These are phyloP conservation scores for Phytophthora sp. DNA, from an alignment of 352 stramenopile genomes.

Conservation along the genomic window DNA sequence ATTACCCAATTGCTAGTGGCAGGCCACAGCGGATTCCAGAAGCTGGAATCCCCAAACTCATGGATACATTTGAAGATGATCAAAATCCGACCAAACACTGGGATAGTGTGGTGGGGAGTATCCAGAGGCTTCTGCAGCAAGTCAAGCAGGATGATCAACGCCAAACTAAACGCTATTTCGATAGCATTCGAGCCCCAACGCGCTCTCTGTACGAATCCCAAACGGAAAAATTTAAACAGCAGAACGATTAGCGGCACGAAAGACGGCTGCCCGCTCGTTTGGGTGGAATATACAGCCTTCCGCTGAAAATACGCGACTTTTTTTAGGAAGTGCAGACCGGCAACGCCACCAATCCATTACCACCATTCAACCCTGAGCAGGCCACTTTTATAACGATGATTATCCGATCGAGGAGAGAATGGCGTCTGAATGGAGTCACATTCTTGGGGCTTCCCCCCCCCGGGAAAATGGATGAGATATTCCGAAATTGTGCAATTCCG, in stretches of 20 bases:
- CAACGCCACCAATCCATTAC: not conserved
- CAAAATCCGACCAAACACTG: not conserved
- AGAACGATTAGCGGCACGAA: not conserved
- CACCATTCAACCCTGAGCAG: not conserved
- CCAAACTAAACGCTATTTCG: not conserved
- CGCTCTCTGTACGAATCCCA: too few species aligned
- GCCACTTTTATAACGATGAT: not conserved
- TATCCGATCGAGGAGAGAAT: not conserved
- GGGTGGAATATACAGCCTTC: not conserved
- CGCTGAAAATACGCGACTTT: not conserved
- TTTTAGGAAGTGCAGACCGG: not conserved
- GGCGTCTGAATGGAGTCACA: not conserved
- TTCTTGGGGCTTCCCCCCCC: not conserved
- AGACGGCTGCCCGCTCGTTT: not conserved
- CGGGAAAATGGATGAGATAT: too few species aligned
- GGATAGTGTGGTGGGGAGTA: not conserved
- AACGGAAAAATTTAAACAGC: not conserved
- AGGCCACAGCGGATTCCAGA: not conserved
- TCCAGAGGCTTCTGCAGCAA: not conserved
- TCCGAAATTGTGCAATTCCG: not conserved
- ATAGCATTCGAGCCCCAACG: not conserved
- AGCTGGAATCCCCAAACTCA: not conserved
- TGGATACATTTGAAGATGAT: not conserved
- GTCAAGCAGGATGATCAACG: not conserved
- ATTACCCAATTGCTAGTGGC: not conserved